Evolutionary conservation across 306 rosid genomes (phyloP), one percentile per base, ranked within the genome.

Genomic region (Senna siamea): DNA sequence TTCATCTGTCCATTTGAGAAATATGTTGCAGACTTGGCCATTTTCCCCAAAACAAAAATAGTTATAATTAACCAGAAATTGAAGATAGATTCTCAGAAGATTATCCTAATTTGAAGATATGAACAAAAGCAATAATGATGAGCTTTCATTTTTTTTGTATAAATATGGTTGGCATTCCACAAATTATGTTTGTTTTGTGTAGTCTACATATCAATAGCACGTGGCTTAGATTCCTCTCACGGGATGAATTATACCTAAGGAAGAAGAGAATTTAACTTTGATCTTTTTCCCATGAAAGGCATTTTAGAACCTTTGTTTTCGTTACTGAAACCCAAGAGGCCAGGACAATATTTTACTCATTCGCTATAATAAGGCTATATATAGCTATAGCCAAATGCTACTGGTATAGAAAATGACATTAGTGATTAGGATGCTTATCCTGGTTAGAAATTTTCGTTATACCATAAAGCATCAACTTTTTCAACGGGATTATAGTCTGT

Each of bases 201-300:
- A 37, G 38, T 61, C 66, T 47, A 13, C 61, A 50, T 3, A 66
- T n/a, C 71, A 50, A 41, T 63, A 34, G 75, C 71, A 66, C 67
- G 80, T 63, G 50, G 50, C 67, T 69, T 51, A 56, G 69, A 85
- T 83, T 78, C 82, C 66, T 75, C 8, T 26, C 62, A 60, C 44
- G 12, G 81, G 69, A 50, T 64, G 78, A 69, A 60, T 72, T 60
- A 69, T 63, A 59, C 53, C 67, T 46, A 51, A 53, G 53, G 53
- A 64, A 4, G 4, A 70, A 66, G 17, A 46, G 66, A 74, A 51
- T 18, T 20, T 28, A 66, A 38, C 61, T 61, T 66, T 59, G 30
- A 15, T 7, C 46, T 69, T 58, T 57, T 41, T 22, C 30, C 69
- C 38, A 35, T 44, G 32, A 40, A 37, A 72, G 59, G 74, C 56